Evolutionary conservation across 169 alveolate species (phyloP), one percentile per base, ranked within the genome.

Genomic region (Cryptosporidium tyzzeri): DNA sequence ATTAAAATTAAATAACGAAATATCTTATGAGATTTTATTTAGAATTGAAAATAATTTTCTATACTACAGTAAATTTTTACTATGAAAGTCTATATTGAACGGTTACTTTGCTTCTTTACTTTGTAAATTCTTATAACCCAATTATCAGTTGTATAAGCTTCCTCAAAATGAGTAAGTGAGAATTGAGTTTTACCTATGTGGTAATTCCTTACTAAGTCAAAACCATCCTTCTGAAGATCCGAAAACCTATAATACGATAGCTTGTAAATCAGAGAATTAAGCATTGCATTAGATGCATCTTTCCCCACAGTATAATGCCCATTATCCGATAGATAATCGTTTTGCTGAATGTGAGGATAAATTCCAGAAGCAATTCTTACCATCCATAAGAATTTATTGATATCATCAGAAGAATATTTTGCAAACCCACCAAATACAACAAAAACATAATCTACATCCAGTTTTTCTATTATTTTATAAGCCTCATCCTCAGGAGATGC

Each of bases 321-420:
- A 37, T 29, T 62, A 21, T 80, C 84, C 14, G 85, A 69, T 9
- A 92, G 91, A 87, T 93, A 96, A 74, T 95, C 95, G 55, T 93
- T 94, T 84, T 96, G 97, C 85, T 95, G 94, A 33, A 96, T 92
- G 45, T 95, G 96, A 0, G 99, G 99, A 94, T 93, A 96, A 23
- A 96, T 97, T 26, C 99, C 99, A 16, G 97, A 95, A 2, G 99
- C 99, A 55, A 98, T 98, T 85, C 99, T 96, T 44, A 97, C 94
- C 96, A 98, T 97, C 99, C 99, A 98, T 29, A 97, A 91, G 94
- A 98, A 97, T 93, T 98, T 98, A 89, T 97, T 97, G 29, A 98
- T 93, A 91, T 98, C 99, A 93, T 98, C 99, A 70, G 98, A 97
- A 26, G 98, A 92, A 93, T 97, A 97, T 45, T 96, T 94, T 44